Percentiles rank a stretch among this genome's conserved stretches.
These are phyloP conservation scores for Cyberlindnera nakhonratchasimensis DNA, from an alignment of 805 yeast species.

Conservation along the genomic window DNA sequence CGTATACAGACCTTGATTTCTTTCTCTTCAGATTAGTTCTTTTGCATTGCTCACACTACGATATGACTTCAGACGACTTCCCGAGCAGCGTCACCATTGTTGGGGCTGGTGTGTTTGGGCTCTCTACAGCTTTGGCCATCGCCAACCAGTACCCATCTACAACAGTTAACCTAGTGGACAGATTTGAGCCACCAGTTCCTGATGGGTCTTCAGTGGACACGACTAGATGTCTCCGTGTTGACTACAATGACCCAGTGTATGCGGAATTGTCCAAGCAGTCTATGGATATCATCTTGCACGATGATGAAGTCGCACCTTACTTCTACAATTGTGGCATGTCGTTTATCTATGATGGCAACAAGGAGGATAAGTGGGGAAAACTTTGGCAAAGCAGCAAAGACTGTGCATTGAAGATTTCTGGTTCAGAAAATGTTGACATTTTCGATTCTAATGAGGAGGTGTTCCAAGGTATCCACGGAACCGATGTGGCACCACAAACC, in stretches of 20 bases:
- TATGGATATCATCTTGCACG: slow-evolving; percentile 10
- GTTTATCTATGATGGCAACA: slow-evolving; percentile 10
- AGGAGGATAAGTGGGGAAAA: slow-evolving; percentile 7
- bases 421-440: slow-evolving; percentile 1
- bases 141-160: slow-evolving; percentile 13
- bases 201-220: slow-evolving; percentile 20
- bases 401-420: slow-evolving; percentile 1
- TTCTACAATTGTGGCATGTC: slow-evolving; percentile 20
- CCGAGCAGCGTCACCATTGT: slow-evolving; percentile 34
- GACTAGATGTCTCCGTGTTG: slow-evolving; percentile 16
- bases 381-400: slow-evolving; percentile 1
- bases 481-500: neutral
- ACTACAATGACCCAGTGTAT: slow-evolving; percentile 13
- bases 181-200: slow-evolving; percentile 19
- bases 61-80: too few species aligned
- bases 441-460: slow-evolving; percentile 2
- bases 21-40: too few species aligned
- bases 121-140: slow-evolving; percentile 37
- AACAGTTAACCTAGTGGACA: slow-evolving; percentile 13
- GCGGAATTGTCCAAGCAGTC: slow-evolving; percentile 12
- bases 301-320: slow-evolving; percentile 9
- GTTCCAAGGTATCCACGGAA: slow-evolving; percentile 10
- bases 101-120: slow-evolving; percentile 49
- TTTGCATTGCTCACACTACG: too few species aligned
- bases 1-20: too few species aligned